Evolutionary conservation across 2,329 filamentous ascomycete species (phyloP).

Genomic region (Anthostomella pinea): DNA sequence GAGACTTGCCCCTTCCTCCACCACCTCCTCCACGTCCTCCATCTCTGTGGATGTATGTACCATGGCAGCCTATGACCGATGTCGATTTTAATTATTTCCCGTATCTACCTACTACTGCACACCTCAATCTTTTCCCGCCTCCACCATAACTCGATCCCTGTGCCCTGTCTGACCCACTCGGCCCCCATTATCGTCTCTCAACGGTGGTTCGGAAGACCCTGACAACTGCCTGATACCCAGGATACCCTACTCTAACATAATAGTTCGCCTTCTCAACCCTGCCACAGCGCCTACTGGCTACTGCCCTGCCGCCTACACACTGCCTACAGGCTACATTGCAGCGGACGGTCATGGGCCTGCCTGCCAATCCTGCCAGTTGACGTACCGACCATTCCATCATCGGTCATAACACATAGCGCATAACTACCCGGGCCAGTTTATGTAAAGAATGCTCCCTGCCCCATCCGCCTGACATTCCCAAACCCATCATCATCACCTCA

Average conservation of each 20-base stretch:
- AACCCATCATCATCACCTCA: too few relatives aligned
- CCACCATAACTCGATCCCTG: slow-evolving; percentile 23
- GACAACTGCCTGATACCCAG: too few relatives aligned
- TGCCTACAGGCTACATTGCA: too few relatives aligned
- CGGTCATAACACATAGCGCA: slow-evolving; percentile 20
- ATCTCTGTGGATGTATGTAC: too few relatives aligned
- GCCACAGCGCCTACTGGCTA: slow-evolving; percentile 15
- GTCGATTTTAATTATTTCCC: too few relatives aligned
- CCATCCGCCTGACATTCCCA: slow-evolving; percentile 2
- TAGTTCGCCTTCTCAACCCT: slow-evolving; percentile 18
- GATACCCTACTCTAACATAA: slow-evolving; percentile 23
- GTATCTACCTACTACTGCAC: too few relatives aligned
- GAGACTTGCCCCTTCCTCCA: not conserved
- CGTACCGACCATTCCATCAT: slow-evolving; percentile 32
- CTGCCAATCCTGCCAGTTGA: slow-evolving; percentile 30
- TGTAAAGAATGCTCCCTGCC: slow-evolving; percentile 25
- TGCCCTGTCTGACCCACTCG: slow-evolving; percentile 21
- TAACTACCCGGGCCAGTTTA: slow-evolving; percentile 19
- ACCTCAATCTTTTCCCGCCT: too few relatives aligned
- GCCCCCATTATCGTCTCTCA: slow-evolving; percentile 23
- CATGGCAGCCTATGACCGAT: slow-evolving; percentile 4
- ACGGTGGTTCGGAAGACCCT: slow-evolving; percentile 27
- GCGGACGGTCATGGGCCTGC: slow-evolving; percentile 14
- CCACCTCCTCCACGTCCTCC: not conserved
- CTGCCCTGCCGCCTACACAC: too few relatives aligned